phyloP scores from a whole-genome alignment of 2,329 filamentous ascomycete genomes.

The Calonectria pauciramosa region DNA sequence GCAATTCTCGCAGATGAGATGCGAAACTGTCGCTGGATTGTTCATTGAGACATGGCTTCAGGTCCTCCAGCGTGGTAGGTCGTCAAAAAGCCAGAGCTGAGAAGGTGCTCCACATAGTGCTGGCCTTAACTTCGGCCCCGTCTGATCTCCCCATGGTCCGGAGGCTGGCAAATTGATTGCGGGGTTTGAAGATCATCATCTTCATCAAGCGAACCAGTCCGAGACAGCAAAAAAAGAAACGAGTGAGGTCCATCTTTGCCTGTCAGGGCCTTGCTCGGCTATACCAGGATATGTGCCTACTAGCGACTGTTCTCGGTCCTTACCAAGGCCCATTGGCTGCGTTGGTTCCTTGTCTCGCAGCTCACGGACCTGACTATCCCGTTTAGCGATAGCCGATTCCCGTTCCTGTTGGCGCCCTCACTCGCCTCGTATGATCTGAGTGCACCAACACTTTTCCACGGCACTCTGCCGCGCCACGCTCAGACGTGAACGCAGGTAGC shows the following conservation, averaged over 20 bases:
- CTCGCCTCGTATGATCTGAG: background rate
- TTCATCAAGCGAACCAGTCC: background rate
- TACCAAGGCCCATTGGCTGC: background rate
- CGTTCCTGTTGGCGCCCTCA: no score
- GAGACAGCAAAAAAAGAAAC: background rate
- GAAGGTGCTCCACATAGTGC: background rate
- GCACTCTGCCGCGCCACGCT: background rate
- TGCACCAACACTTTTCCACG: background rate
- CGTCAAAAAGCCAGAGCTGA: background rate
- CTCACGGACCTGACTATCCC: background rate
- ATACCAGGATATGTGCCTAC: background rate
- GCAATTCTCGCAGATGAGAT: background rate
- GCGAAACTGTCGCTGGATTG: background rate
- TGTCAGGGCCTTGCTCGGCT: background rate
- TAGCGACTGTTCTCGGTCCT: background rate
- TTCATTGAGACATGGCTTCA: background rate
- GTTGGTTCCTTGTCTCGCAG: background rate
- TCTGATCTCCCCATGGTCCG: background rate
- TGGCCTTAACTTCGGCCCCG: background rate
- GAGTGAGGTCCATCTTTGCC: background rate
- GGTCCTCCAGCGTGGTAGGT: background rate
- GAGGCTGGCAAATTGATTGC: background rate
- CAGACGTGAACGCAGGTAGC: background rate
- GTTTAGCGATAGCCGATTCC: background rate
- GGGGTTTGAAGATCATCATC: background rate